Conservation (phyloP, 352 stramenopile genomes). For the Phytophthora hibernalis region DNA sequence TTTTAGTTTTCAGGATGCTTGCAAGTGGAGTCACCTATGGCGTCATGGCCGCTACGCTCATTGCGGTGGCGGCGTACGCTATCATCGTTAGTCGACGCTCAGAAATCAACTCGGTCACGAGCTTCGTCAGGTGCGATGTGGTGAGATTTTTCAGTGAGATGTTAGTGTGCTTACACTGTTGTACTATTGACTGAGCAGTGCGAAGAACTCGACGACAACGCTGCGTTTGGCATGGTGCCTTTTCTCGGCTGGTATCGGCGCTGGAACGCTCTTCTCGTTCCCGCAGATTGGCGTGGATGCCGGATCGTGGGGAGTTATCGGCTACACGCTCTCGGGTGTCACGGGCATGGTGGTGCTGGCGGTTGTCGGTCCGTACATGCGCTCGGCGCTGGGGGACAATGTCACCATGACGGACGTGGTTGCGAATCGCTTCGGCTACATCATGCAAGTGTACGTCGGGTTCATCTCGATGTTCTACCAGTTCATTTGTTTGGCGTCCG, state of each 20-base stretch:
- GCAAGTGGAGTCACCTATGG: conserved; percentile 54
- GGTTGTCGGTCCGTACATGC: conserved; percentile 53
- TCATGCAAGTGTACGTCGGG: conserved; percentile 65
- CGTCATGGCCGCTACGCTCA: conserved; percentile 68
- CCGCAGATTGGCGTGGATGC: conserved; percentile 68
- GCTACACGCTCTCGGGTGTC: conserved; percentile 66
- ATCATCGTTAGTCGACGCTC: conserved; percentile 66
- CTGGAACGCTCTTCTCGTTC: conserved; percentile 76
- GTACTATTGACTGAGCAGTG: conserved; percentile 22
- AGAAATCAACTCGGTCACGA: conserved; percentile 62
- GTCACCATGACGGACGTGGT: conserved; percentile 74
- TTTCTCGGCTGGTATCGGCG: conserved; percentile 73
- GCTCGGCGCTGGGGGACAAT: conserved; percentile 57
- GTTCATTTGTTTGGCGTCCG: conserved; percentile 77
- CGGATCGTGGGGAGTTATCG: conserved; percentile 73
- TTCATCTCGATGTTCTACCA: conserved; percentile 75
- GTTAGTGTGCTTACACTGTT: conserved; percentile 1
- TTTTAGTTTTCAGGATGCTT: conserved; percentile 46
- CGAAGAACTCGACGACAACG: conserved; percentile 64
- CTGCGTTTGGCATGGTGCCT: conserved; percentile 71
- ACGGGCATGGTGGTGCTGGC: conserved; percentile 56
- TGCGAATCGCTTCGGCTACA: conserved; percentile 57
- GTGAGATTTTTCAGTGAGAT: neutral
- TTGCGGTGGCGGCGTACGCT: conserved; percentile 67
- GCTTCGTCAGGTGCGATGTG: conserved; percentile 65